phyloP scores from a whole-genome alignment of 163 green algal genomes.

The Picocystis sp. region DNA sequence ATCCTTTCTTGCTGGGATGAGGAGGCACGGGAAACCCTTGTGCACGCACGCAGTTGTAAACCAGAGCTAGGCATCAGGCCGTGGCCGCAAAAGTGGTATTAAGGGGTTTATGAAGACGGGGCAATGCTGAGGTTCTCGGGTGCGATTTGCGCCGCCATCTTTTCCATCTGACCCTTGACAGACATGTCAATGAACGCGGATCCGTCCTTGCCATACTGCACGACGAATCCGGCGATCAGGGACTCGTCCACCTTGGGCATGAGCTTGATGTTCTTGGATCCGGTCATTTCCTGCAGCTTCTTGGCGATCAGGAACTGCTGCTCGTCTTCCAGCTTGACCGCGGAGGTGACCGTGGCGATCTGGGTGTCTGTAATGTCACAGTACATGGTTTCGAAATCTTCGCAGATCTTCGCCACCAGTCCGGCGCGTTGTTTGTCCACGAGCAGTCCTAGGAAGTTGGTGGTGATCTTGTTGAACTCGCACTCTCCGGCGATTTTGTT shows the following conservation, averaged over 20 bases:
- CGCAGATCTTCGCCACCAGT: conserved; percentile 64
- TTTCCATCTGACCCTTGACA: conserved; percentile 74
- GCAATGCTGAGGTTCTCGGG: too few species aligned
- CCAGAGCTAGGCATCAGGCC: too few species aligned
- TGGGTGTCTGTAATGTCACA: conserved; percentile 88
- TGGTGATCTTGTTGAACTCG: conserved; percentile 1
- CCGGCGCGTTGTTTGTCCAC: conserved; percentile 76
- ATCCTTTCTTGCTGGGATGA: too few species aligned
- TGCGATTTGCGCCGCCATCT: conserved; percentile 30
- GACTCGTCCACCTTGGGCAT: conserved; percentile 82
- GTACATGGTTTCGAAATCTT: conserved; percentile 83
- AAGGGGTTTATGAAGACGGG: too few species aligned
- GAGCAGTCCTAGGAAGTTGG: conserved; percentile 89
- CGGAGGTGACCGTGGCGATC: conserved; percentile 76
- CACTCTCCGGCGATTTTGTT: conserved; percentile 36
- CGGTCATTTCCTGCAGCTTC: conserved; percentile 90
- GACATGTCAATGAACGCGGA: conserved; percentile 80
- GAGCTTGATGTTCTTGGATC: conserved; percentile 98
- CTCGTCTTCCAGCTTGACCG: conserved; percentile 92
- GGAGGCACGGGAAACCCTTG: too few species aligned
- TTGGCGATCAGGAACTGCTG: conserved; percentile 98
- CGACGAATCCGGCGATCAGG: conserved; percentile 89
- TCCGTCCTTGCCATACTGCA: conserved; percentile 68
- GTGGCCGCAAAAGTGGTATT: too few species aligned
- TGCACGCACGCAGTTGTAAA: too few species aligned